Evolutionary conservation across 768 basidiomycete genomes (phyloP).

Genomic region (Rhodotorula babjevae): DNA sequence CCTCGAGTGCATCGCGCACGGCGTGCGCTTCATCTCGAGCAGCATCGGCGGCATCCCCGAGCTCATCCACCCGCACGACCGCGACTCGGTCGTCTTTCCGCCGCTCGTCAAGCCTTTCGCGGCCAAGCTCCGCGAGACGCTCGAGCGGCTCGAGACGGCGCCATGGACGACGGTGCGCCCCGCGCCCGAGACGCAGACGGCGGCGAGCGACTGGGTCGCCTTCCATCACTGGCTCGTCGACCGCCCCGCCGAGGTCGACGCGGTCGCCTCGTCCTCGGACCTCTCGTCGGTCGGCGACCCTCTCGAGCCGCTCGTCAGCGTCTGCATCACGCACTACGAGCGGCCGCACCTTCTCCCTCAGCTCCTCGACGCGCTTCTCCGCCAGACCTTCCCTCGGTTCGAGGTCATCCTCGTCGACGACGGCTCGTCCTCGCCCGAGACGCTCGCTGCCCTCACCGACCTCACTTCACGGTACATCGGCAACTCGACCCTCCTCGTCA

Average conservation of each 20-base stretch:
- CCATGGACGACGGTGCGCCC: slow-evolving; percentile 5
- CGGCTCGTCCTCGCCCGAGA: slow-evolving; percentile 12
- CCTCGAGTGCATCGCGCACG: slow-evolving; percentile 35
- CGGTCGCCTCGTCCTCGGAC: not conserved
- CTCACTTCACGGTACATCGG: slow-evolving; percentile 17
- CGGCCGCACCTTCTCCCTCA: slow-evolving; percentile 32
- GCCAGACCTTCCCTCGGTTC: slow-evolving; percentile 24
- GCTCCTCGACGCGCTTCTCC: slow-evolving; percentile 30
- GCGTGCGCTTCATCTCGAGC: slow-evolving; percentile 32
- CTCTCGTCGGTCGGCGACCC: not conserved
- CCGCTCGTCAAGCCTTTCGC: slow-evolving; percentile 9
- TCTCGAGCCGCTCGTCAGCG: slow-evolving; percentile 21
- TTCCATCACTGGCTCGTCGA: slow-evolving; percentile 24
- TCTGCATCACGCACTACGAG: slow-evolving; percentile 39
- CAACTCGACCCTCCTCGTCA: not conserved
- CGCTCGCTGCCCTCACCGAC: slow-evolving; percentile 9
- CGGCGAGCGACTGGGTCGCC: slow-evolving; percentile 10
- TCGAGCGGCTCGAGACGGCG: not conserved
- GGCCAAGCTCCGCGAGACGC: not conserved
- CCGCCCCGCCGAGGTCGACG: not conserved
- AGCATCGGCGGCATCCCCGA: slow-evolving; percentile 35
- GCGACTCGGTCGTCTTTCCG: slow-evolving; percentile 9
- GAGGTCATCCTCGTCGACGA: slow-evolving; percentile 38
- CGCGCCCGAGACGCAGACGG: slow-evolving; percentile 10
- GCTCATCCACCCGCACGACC: slow-evolving; percentile 27